Percentiles rank a stretch among this genome's conserved stretches.
These are phyloP conservation scores for Maudiozyma pseudohumilis DNA, from an alignment of 805 yeast genomes.

Conservation along the genomic window DNA sequence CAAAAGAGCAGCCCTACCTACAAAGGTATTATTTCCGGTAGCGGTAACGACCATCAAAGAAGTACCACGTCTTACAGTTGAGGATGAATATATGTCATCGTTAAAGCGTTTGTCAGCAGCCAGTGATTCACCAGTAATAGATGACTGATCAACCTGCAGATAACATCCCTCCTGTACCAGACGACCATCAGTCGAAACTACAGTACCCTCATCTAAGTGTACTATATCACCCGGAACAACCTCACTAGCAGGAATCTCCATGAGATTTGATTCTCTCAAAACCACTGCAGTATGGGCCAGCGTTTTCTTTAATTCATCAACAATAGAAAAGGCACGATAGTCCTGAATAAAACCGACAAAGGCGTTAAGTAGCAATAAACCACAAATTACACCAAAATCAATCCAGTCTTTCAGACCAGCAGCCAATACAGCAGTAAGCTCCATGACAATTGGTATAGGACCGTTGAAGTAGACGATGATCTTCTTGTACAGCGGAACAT, in stretches of 20 bases:
- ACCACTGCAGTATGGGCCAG: constrained; percentile 82
- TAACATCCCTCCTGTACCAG: constrained; percentile 74
- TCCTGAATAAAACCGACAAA: constrained; percentile 94
- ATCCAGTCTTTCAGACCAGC: constrained; percentile 98
- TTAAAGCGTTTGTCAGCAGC: constrained; percentile 89
- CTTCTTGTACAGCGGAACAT: constrained; percentile 68
- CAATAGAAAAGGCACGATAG: constrained; percentile 96
- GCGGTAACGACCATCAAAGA: constrained; percentile 89
- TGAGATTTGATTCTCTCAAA: constrained; percentile 67
- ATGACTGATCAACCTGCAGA: constrained; percentile 91
- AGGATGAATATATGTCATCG: constrained; percentile 82
- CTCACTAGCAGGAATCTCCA: constrained; percentile 72
- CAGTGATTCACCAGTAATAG: constrained; percentile 93
- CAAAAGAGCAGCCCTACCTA: constrained; percentile 94
- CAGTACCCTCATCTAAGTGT: constrained; percentile 86
- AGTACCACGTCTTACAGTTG: constrained; percentile 93
- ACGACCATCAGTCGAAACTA: constrained; percentile 89
- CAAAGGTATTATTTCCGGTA: constrained; percentile 91
- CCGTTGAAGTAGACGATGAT: constrained; percentile 83
- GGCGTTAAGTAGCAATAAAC: constrained; percentile 77
- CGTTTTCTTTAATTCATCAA: constrained; percentile 91
- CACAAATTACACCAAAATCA: constrained; percentile 95
- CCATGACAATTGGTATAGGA: constrained; percentile 96
- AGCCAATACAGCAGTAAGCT: constrained; percentile 89
- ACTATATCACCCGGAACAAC: constrained; percentile 93